A percentile compares a stretch with the other conserved stretches of the same genome.
phyloP scores from a whole-genome alignment of 331 rosid genomes.

The Phaseolus coccineus region DNA sequence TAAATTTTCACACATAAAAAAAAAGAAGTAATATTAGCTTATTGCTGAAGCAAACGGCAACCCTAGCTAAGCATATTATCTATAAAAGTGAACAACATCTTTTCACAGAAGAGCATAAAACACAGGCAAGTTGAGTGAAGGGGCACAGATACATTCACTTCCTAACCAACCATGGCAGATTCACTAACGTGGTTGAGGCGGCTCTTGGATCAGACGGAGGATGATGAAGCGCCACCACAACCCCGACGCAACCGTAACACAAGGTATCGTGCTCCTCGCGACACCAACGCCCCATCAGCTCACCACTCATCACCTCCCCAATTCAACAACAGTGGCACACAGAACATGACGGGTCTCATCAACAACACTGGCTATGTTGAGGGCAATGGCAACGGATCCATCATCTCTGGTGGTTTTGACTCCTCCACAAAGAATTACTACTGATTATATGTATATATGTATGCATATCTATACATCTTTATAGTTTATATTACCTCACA shows the following conservation, averaged over 20 bases:
- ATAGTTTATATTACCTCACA: neutral
- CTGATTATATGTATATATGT: neutral
- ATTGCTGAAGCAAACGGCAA: neutral
- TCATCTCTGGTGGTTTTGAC: slow-evolving; percentile 40
- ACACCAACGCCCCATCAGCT: neutral
- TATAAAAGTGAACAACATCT: neutral
- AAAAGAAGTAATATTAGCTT: neutral
- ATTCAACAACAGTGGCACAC: slow-evolving; percentile 26
- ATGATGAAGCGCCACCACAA: neutral
- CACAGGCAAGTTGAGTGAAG: neutral
- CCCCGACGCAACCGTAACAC: slow-evolving; percentile 19
- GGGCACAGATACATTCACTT: neutral
- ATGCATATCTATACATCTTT: neutral
- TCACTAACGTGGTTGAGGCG: neutral
- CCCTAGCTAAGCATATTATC: neutral
- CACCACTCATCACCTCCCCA: neutral
- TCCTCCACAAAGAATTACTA: slow-evolving; percentile 17
- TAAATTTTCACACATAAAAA: no score
- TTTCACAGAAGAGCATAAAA: neutral
- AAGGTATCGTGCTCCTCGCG: neutral
- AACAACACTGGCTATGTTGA: slow-evolving; percentile 40
- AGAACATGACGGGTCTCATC: slow-evolving; percentile 39
- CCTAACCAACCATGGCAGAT: slow-evolving; percentile 7
- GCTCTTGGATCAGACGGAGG: neutral
- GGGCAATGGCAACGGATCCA: slow-evolving; percentile 46